phyloP scores from a whole-genome alignment of 225 moss, liverwort and hornwort genomes.

The Bryum argenteum region DNA sequence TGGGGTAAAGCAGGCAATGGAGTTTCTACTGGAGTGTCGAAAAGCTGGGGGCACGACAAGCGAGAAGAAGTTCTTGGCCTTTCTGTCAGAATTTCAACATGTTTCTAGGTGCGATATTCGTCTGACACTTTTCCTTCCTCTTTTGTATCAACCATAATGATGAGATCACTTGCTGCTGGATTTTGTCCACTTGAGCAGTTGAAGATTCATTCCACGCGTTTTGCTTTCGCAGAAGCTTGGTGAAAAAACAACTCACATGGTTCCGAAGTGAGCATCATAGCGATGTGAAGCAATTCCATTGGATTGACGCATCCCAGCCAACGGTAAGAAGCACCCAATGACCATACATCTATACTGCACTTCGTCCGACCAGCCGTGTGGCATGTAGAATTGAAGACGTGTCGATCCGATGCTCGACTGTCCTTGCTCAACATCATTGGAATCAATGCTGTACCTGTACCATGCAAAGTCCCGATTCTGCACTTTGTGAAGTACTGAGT shows the following conservation, averaged over 20 bases:
- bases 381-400: constrained; percentile 8
- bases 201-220: neutral
- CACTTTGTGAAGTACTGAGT: constrained; percentile 1
- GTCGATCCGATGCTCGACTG: neutral
- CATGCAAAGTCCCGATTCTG: constrained; percentile 13
- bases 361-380: neutral
- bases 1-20: constrained; percentile 66
- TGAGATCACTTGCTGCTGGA: neutral
- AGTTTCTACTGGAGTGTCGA: constrained; percentile 71
- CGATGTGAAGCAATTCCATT: constrained; percentile 64
- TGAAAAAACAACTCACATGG: constrained; percentile 86
- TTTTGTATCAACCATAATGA: neutral
- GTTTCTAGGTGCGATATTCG: constrained; percentile 62
- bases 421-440: constrained; percentile 28
- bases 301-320: constrained; percentile 75
- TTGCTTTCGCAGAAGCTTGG: constrained; percentile 61
- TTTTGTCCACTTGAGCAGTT: neutral
- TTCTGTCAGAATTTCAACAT: constrained; percentile 74
- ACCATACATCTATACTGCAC: neutral
- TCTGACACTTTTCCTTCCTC: neutral
- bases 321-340: constrained; percentile 36
- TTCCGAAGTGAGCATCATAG: constrained; percentile 66
- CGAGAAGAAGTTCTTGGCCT: constrained; percentile 53
- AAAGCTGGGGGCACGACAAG: constrained; percentile 61
- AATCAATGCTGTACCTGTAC: constrained; percentile 12